Percentiles rank a stretch among this genome's conserved stretches.
phyloP scores from a whole-genome alignment of 2,329 filamentous ascomycete genomes.

The Apiospora aurea region DNA sequence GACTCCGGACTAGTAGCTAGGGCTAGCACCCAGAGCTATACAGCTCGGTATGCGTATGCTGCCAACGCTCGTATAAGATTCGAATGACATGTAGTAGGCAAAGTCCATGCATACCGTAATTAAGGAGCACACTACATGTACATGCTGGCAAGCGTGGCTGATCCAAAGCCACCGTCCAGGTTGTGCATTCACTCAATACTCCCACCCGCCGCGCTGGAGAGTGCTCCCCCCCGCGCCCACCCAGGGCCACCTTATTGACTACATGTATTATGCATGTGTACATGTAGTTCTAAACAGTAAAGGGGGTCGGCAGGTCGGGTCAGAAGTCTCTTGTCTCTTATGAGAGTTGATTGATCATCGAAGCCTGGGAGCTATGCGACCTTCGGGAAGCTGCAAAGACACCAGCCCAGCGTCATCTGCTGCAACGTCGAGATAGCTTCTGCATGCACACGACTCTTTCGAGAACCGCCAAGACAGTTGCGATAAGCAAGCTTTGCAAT shows the following conservation, averaged over 20 bases:
- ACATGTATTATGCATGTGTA: not conserved
- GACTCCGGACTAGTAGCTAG: too few species aligned
- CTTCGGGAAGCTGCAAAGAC: constrained; percentile 9
- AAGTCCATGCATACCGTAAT: not conserved
- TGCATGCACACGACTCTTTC: not conserved
- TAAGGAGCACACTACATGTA: constrained; percentile 17
- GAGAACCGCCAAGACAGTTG: not conserved
- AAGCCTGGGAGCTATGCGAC: not conserved
- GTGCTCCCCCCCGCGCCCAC: not conserved
- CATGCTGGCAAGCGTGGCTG: constrained; percentile 4
- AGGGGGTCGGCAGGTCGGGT: not conserved
- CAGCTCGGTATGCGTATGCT: too few species aligned
- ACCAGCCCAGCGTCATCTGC: not conserved
- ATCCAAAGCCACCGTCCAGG: not conserved
- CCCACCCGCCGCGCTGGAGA: not conserved
- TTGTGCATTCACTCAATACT: not conserved
- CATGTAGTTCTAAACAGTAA: not conserved
- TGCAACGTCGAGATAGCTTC: not conserved
- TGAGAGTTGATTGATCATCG: not conserved
- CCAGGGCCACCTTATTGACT: constrained; percentile 3
- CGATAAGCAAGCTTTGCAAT: not conserved
- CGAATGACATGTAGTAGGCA: too few species aligned
- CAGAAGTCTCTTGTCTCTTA: not conserved
- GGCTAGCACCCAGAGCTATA: too few species aligned
- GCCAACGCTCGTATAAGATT: too few species aligned